A percentile compares a stretch with the other conserved stretches of the same genome.
These are phyloP conservation scores for Amanita phalloides DNA, from an alignment of 768 basidiomycete species.

Conservation along the genomic window DNA sequence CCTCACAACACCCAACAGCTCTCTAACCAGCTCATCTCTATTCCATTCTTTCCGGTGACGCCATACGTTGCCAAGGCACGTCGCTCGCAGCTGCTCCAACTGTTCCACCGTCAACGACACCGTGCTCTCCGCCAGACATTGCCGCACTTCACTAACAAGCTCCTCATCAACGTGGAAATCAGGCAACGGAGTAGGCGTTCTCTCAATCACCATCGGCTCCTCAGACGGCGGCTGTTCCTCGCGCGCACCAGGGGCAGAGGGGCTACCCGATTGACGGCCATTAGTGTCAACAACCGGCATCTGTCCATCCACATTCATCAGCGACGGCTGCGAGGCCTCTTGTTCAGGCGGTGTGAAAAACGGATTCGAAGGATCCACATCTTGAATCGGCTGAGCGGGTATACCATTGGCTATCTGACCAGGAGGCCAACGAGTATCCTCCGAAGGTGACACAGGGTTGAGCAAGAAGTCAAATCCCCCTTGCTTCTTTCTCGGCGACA, in stretches of 20 bases:
- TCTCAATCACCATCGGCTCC: constrained; percentile 40
- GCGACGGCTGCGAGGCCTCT: not conserved
- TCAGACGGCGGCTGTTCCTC: not conserved
- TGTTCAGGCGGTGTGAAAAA: constrained; percentile 7
- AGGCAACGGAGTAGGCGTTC: constrained; percentile 62
- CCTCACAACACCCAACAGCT: constrained; percentile 44
- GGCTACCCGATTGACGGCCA: not conserved
- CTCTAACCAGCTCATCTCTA: constrained; percentile 49
- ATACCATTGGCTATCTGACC: constrained; percentile 4
- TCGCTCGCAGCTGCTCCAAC: constrained; percentile 88
- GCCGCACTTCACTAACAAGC: constrained; percentile 36
- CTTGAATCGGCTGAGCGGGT: constrained; percentile 6
- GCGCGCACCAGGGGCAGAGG: not conserved
- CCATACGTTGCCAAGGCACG: constrained; percentile 77
- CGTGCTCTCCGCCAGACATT: constrained; percentile 44
- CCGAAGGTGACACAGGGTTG: constrained; percentile 34
- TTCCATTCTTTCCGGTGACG: constrained; percentile 76
- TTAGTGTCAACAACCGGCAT: not conserved
- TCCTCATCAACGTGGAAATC: constrained; percentile 59
- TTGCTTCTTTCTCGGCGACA: constrained; percentile 4
- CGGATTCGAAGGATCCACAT: constrained; percentile 12
- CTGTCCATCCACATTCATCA: not conserved
- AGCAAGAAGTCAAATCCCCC: constrained; percentile 41
- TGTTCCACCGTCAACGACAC: constrained; percentile 67
- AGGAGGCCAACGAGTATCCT: constrained; percentile 14